Base-by-base conservation (phyloP, 345 rosid species). In the Salix arbutifolia region DNA sequence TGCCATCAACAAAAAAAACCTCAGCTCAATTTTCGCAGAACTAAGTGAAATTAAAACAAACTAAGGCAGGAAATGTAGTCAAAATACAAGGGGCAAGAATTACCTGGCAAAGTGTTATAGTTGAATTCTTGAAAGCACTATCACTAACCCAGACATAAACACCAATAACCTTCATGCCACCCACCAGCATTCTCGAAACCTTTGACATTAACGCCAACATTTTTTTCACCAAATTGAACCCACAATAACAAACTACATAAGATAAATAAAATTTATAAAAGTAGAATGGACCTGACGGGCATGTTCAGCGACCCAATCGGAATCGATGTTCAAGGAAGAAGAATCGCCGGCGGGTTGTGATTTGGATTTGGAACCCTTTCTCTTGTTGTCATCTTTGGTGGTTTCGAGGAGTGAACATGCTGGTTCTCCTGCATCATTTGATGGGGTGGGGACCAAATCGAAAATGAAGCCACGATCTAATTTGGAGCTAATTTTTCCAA, bases 111-210 rank as follows among this genome's bases (percentile, higher is more conserved):
- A 93, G 90, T 65, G 85, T 81, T 52, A 89, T 46, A 26, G 91
- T 93, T 5, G 98, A 95, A 80, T 93, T 95, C 86, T 95, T 95
- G 84, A 87, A 91, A 31, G 89, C 83, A 72, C 33, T 72, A 53
- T 93, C 97, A 74, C 94, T 90, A 74, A 90, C 91, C 99, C 99
- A 95, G n/a, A 93, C 86, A 78, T 89, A 95, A 72, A 93, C 76
- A 52, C 99, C 99, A 75, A 93, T 77, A 61, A 93, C 98, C 77
- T 91, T 89, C 78, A 93, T 80, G 4, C 99, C 99, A 78, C 98
- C 99, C 52, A 91, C 76, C 31, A 93, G 81, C 99, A 95, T 90
- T 82, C 97, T 89, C 12, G 97, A 90, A 56, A 93, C 97, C 97
- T 94, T 79, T 65, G 76, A 76, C 64, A 70, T 33, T 50, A 66